A percentile compares a stretch with the other conserved stretches of the same genome.
Evolutionary conservation across 768 basidiomycete species (phyloP).

Genomic region (Lyophyllum decastes): DNA sequence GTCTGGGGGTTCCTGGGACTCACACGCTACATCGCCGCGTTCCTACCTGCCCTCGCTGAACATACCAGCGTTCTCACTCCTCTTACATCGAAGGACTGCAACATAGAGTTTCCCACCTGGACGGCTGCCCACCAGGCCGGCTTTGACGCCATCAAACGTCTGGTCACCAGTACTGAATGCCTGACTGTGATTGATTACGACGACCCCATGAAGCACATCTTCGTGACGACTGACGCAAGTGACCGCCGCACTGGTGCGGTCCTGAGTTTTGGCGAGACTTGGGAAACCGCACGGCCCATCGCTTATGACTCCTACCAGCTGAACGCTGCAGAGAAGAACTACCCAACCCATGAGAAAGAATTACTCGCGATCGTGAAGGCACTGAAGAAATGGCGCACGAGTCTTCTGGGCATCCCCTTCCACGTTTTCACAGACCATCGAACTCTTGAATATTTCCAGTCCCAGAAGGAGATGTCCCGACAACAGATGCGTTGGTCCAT

Average conservation of each 20-base stretch:
- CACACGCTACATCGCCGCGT: slow-evolving; percentile 24
- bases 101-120: slow-evolving; percentile 29
- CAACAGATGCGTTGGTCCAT: slow-evolving; percentile 31
- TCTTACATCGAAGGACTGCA: slow-evolving; percentile 27
- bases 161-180: background rate
- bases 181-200: slow-evolving; percentile 18
- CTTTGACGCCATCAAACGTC: slow-evolving; percentile 23
- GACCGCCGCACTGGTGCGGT: slow-evolving; percentile 12
- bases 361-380: slow-evolving; percentile 35
- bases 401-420: slow-evolving; percentile 1
- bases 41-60: background rate
- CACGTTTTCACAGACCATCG: too few species aligned
- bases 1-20: slow-evolving; percentile 34
- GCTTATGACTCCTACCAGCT: slow-evolving; percentile 6
- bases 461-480: slow-evolving; percentile 16
- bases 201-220: slow-evolving; percentile 16
- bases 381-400: slow-evolving; percentile 25
- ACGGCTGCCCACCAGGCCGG: slow-evolving; percentile 17
- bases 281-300: slow-evolving; percentile 1
- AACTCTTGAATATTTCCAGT: slow-evolving; percentile 28
- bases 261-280: slow-evolving; percentile 3
- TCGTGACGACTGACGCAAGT: slow-evolving; percentile 29
- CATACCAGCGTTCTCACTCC: slow-evolving; percentile 12
- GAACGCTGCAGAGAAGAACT: slow-evolving; percentile 21
- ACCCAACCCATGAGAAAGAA: slow-evolving; percentile 19